A percentile compares a stretch with the other conserved stretches of the same genome.
Evolutionary conservation across 352 stramenopile genomes (phyloP).

Genomic region (Phytophthora syringae): DNA sequence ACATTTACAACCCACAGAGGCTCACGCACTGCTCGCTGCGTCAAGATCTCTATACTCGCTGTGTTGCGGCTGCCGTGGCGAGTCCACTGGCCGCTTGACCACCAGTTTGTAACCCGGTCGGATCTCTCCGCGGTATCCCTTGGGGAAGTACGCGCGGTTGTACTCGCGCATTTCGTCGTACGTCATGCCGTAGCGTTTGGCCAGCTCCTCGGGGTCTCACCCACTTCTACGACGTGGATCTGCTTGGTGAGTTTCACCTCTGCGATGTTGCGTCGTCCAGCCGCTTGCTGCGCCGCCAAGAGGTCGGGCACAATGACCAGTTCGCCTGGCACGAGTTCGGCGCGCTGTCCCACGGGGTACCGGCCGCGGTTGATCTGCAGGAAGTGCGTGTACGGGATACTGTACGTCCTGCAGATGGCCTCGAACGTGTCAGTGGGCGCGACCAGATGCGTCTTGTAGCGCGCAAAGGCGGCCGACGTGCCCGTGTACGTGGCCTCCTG

Average conservation of each 20-base stretch:
- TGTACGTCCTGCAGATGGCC: conserved; percentile 70
- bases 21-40: conserved; percentile 35
- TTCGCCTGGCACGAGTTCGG: conserved; percentile 63
- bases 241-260: conserved; percentile 89
- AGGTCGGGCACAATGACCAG: conserved; percentile 80
- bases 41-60: conserved; percentile 41
- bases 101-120: conserved; percentile 81
- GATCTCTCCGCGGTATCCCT: conserved; percentile 86
- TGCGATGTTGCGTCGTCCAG: conserved; percentile 69
- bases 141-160: conserved; percentile 88
- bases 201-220: conserved; percentile 79
- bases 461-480: conserved; percentile 57
- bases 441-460: conserved; percentile 77
- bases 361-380: conserved; percentile 81
- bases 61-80: conserved; percentile 13
- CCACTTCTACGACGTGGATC: conserved; percentile 80
- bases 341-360: conserved; percentile 71
- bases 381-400: conserved; percentile 70
- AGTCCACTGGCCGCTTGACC: conserved; percentile 60
- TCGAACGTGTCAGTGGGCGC: conserved; percentile 67
- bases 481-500: conserved; percentile 36
- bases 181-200: conserved; percentile 73
- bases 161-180: conserved; percentile 87
- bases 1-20: conserved; percentile 32
- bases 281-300: conserved; percentile 56